Base-by-base conservation (phyloP, 73 alveolate species). In the Diophrys sp. region DNA sequence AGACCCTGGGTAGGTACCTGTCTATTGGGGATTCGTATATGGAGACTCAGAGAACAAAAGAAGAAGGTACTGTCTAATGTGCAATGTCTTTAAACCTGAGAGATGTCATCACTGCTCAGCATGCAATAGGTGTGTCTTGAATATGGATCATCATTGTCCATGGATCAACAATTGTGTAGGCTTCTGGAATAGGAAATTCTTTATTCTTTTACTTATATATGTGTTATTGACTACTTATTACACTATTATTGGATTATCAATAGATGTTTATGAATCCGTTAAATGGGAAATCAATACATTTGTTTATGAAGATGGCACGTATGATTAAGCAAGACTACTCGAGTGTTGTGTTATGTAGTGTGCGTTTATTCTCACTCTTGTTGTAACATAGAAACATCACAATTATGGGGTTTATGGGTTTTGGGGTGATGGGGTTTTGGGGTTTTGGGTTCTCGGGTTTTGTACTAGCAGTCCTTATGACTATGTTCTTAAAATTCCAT, bases 131-230 rank as follows among this genome's bases (percentile, higher is more conserved):
- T 97, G 99, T 71, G 97, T 92, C 11, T 90, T 97, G 73, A 95
- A 94, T 70, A 97, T 97, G 99, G 99, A 97, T 79, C 98, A 94
- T 80, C 99, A 97, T 88, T 95, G 99, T 80, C 98, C 98, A 29
- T 95, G 99, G 98, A 89, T 96, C 44, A 90, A 92, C 75, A 96
- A 96, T 83, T 95, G 99, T 78, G 95, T 95, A 26, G 99, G 99
- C 29, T 95, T 96, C 81, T 86, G 92, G 87, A 96, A 96, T 87
- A 82, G 98, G 53, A 96, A 93, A 80, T 95, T 70, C 82, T 96
- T 96, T 87, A 82, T 96, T 77, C 87, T 93, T 62, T 79, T 96
- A 76, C 87, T 95, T 23, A 76, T 95, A 73, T 96, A 96, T 73
- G 96, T 91, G 28, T 78, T 71, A 24, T 34, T 67, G 27, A 66